Evolutionary conservation across 2,329 filamentous ascomycete genomes (phyloP), one percentile per base, ranked within the genome.

Genomic region (Pseudocercospora vitis): DNA sequence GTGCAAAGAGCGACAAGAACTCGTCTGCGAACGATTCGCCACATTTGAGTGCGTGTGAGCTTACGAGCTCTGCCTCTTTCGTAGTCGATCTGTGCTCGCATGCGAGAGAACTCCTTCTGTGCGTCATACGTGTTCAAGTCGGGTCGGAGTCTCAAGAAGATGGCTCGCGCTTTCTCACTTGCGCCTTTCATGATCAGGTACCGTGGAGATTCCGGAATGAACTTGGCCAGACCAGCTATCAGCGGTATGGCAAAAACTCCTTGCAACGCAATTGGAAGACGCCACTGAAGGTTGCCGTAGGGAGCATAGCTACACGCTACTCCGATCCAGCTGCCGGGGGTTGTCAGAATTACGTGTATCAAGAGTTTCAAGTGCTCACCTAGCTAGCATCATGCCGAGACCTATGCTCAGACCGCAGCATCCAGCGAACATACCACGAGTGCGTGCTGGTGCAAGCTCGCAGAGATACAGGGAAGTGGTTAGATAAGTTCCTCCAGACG

Each of bases 391-490:
- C 6, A 77, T 79, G 7, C 79, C 79, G 40, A 80, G 76, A 1
- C 76, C 73, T 53, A 81, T 78, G 9, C 78, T 78, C 42, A 76
- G 76, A 7, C 79, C 79, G 0, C 47, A 52, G 7, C 57, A 55
- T 3, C 78, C 77, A 14, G 75, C 78, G 52, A 81, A 79, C 19
- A 81, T 65, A 11, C 78, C 78, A 31, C 79, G 73, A 7, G 52
- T 53, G 35, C 19, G 40, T 2, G 59, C 49, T 46, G 76, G 68
- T 0, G 76, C 76, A 51, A 81, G 80, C 60, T 81, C 79, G 50
- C 73, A 76, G 11, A 81, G 74, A 51, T 81, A 81, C 55, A 81
- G 75, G 0, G 78, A 77, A 2, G 80, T 77, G 0, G 77, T 80
- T 2, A 71, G 73, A 1, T 48, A 47, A 31, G 55, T 26, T 7